Conservation (phyloP, 2,329 filamentous ascomycete species). For the Cercospora beticola region DNA sequence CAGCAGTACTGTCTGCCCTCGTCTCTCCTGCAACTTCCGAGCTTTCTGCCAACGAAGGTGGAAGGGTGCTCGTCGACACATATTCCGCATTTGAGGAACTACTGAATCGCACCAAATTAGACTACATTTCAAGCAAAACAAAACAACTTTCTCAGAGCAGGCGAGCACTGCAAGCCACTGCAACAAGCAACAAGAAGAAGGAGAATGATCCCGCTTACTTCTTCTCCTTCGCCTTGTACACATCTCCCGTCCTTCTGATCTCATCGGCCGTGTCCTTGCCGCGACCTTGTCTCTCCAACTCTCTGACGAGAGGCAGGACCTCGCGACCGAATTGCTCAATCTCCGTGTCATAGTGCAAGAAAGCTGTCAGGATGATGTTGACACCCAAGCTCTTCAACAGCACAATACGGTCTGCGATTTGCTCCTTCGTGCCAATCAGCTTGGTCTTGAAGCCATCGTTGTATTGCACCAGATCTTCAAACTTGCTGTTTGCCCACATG, state of each 20-base stretch:
- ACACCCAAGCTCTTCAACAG: slow-evolving; percentile 49
- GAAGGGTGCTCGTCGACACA: not conserved
- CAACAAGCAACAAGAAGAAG: not conserved
- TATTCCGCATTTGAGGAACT: slow-evolving; percentile 9
- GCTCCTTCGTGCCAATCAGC: slow-evolving; percentile 53
- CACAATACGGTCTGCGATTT: slow-evolving; percentile 53
- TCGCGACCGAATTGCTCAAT: slow-evolving; percentile 51
- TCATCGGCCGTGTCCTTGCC: slow-evolving; percentile 51
- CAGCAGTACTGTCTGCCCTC: not conserved
- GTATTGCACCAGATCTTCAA: slow-evolving; percentile 56
- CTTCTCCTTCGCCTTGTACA: slow-evolving; percentile 42
- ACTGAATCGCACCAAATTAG: slow-evolving; percentile 16
- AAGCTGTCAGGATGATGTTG: slow-evolving; percentile 49
- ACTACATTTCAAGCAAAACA: slow-evolving; percentile 7
- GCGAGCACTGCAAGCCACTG: not conserved
- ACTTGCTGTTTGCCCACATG: slow-evolving; percentile 55
- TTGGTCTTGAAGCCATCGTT: slow-evolving; percentile 59
- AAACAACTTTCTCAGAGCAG: not conserved
- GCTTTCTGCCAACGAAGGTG: not conserved
- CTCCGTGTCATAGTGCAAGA: slow-evolving; percentile 56
- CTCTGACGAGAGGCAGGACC: slow-evolving; percentile 50
- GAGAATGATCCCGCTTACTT: slow-evolving; percentile 24
- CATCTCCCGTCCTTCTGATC: slow-evolving; percentile 50
- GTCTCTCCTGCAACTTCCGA: not conserved
- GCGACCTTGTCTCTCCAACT: slow-evolving; percentile 50